Evolutionary conservation across 2,329 filamentous ascomycete species (phyloP).

Genomic region (Colletotrichum gloeosporioides): DNA sequence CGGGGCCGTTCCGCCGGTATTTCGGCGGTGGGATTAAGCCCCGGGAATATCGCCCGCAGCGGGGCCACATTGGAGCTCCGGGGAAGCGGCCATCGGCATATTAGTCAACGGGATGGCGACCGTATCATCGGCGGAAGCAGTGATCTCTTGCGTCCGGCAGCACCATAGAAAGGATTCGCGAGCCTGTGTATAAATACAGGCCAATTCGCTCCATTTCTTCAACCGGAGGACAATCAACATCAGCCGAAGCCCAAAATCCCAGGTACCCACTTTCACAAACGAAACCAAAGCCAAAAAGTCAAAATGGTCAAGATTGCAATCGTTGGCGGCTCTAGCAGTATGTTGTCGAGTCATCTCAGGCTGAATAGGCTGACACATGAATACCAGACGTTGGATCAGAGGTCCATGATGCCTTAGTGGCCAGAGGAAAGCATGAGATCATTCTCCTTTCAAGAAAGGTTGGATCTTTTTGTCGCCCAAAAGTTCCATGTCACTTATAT

Average conservation of each 20-base stretch:
- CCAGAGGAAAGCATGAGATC: slow-evolving; percentile 56
- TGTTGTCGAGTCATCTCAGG: background rate
- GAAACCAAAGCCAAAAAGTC: background rate
- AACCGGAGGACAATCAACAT: background rate
- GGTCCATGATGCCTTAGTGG: slow-evolving; percentile 54
- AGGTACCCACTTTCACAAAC: background rate
- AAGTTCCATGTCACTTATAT: fast-evolving
- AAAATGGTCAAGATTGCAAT: slow-evolving; percentile 29
- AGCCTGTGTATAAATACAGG: background rate
- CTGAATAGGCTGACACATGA: background rate
- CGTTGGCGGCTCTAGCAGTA: slow-evolving; percentile 26
- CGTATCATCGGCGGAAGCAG: background rate
- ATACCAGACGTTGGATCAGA: slow-evolving; percentile 55
- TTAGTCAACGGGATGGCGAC: background rate
- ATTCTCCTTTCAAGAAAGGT: slow-evolving; percentile 54
- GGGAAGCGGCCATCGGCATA: background rate
- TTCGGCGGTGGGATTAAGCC: background rate
- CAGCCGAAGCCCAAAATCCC: background rate
- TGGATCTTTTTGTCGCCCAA: background rate
- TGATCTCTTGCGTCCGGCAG: background rate
- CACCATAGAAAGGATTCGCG: background rate
- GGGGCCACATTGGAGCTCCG: background rate
- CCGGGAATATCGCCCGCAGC: background rate
- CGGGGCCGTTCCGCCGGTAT: background rate
- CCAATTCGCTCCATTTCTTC: background rate